Evolutionary conservation across 176 grass and related monocot genomes (phyloP).

Genomic region (Ampelocalamus luodianensis): DNA sequence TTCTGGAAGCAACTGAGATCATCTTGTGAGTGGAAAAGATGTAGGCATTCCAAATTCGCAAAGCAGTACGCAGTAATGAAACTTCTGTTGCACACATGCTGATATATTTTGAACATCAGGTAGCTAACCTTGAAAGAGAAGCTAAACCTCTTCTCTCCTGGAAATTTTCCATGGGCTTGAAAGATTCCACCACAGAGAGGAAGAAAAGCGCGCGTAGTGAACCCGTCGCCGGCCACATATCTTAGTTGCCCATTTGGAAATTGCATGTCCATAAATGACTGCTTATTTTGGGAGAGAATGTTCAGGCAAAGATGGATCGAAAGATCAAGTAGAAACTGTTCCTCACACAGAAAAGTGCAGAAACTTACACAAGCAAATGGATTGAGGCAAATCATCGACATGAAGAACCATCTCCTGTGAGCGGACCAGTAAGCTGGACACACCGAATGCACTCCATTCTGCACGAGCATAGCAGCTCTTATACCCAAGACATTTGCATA

Average conservation of each 20-base stretch:
- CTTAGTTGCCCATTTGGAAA: conserved; percentile 70
- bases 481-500: background rate
- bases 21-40: background rate
- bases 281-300: background rate
- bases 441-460: conserved; percentile 73
- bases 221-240: conserved; percentile 60
- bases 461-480: background rate
- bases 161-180: conserved; percentile 66
- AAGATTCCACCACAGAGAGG: conserved; percentile 52
- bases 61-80: background rate
- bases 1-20: conserved; percentile 53
- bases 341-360: background rate
- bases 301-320: conserved; percentile 1
- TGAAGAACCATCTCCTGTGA: conserved; percentile 68
- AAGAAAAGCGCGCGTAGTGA: conserved; percentile 47
- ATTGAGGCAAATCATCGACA: conserved; percentile 78
- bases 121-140: conserved; percentile 71
- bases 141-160: conserved; percentile 67
- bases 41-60: background rate
- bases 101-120: too few relatives aligned
- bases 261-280: conserved; percentile 78
- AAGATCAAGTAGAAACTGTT: background rate
- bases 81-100: background rate
- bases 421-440: conserved; percentile 72
- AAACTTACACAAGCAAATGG: conserved; percentile 63